Base-by-base conservation (phyloP, 495 filamentous ascomycete species). In the Penicillium subrubescens region DNA sequence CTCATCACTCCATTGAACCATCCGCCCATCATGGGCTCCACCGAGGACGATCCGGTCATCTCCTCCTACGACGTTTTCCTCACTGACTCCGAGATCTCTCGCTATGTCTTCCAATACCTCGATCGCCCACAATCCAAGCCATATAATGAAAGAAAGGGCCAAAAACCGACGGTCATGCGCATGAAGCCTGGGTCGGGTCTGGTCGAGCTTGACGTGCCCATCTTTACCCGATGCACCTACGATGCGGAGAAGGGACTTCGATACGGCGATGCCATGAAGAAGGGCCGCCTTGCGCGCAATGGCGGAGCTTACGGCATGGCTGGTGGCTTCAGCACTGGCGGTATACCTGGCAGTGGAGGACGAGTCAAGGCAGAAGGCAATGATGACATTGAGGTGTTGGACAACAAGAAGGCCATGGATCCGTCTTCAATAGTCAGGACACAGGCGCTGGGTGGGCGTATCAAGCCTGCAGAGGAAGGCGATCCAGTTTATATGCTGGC, bases 401-500 rank as follows among this genome's bases (percentile, higher is more conserved):
- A 73, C 17, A 78, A 68, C 67, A 73, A 78, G 41, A 81, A 78
- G 39, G 79, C 73, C 60, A 71, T 75, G 37, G 74, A 73, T 62
- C 60, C 70, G 5, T 62, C 62, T n/a, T 67, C 73, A 37, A 61
- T 75, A 64, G 63, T 79, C 64, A 68, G 65, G 60, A 72, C 73
- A 57, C 75, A 79, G 73, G 88, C 89, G 2, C 74, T 92, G 31
- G 91, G 88, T 17, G 92, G 91, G 8, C 84, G 90, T 63, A 85
- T 90, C 51, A 78, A 86, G 60, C 79, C 83, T 1, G 73, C 82
- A 14, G 84, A 88, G 58, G 80, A 81, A 19, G 85, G 82, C 7
- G 84, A 85, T 64, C 88, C 89, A 23, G 78, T 84, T 57, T 92
- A 92, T 75, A 90, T 92, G 85, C 75, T 91, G 67, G 91, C 88